These are phyloP conservation scores for Aspergillus uvarum DNA, from an alignment of 2,329 filamentous ascomycete genomes.

Conservation along the genomic window DNA sequence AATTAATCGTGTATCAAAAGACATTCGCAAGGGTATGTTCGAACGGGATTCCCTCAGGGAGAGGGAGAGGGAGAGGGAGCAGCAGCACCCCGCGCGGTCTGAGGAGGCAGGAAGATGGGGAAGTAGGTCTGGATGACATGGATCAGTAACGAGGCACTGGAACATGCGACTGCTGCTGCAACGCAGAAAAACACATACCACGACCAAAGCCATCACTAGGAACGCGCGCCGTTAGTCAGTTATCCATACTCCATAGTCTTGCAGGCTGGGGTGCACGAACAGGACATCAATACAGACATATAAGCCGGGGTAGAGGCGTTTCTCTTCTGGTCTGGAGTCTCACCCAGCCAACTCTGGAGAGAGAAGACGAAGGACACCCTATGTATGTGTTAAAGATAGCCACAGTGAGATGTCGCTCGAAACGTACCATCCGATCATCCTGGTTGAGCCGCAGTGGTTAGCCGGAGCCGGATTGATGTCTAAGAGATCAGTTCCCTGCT, in stretches of 20 bases:
- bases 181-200: conserved; percentile 40
- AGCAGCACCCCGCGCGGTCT: conserved; percentile 32
- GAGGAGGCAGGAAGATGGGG: conserved; percentile 63
- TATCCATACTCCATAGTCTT: not conserved
- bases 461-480: not conserved
- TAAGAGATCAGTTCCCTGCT: conserved; percentile 24
- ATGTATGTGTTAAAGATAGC: conserved; percentile 15
- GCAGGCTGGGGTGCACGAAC: conserved; percentile 50
- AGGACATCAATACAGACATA: conserved; percentile 75
- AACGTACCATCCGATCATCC: conserved; percentile 63
- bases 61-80: conserved; percentile 47
- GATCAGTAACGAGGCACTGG: conserved; percentile 14
- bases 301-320: conserved; percentile 67
- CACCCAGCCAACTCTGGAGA: conserved; percentile 50
- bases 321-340: conserved; percentile 54
- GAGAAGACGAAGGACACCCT: conserved; percentile 51
- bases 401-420: not conserved
- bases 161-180: not conserved
- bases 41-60: conserved; percentile 11
- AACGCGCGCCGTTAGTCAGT: conserved; percentile 15
- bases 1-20: not conserved
- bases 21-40: conserved; percentile 7
- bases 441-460: conserved; percentile 30
- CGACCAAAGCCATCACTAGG: conserved; percentile 60
- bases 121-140: conserved; percentile 56